Evolutionary conservation across 2,329 filamentous ascomycete genomes (phyloP).

Genomic region (Penicillium janthinellum): DNA sequence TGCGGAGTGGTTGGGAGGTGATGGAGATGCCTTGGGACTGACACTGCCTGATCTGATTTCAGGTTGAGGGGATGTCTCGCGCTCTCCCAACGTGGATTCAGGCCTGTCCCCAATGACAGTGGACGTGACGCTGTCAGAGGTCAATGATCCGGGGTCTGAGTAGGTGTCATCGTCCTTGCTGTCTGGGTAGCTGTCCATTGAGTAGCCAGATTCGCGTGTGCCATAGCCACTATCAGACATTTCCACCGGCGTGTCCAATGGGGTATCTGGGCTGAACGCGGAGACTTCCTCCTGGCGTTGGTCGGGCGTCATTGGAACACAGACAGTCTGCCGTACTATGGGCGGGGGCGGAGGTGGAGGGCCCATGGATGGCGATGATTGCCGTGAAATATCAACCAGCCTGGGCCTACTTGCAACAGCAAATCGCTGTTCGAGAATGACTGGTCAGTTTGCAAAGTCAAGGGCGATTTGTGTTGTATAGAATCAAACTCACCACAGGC

Average conservation of each 20-base stretch:
- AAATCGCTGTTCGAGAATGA: constrained; percentile 27
- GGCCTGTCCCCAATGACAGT: constrained; percentile 29
- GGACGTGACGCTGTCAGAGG: constrained; percentile 30
- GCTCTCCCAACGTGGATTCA: constrained; percentile 20
- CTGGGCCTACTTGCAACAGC: constrained; percentile 42
- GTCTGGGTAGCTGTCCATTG: constrained; percentile 26
- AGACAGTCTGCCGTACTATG: constrained; percentile 25
- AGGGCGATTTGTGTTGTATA: not conserved
- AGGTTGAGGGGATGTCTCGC: constrained; percentile 23
- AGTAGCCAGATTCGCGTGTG: constrained; percentile 33
- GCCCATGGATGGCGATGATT: constrained; percentile 30
- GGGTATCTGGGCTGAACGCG: constrained; percentile 44
- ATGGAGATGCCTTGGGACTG: constrained; percentile 21
- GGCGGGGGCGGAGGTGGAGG: constrained; percentile 17
- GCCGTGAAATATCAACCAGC: constrained; percentile 42
- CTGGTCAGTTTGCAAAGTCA: not conserved
- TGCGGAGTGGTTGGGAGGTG: constrained; percentile 19
- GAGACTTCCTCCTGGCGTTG: constrained; percentile 40
- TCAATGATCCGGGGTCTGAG: constrained; percentile 31
- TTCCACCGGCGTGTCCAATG: constrained; percentile 39
- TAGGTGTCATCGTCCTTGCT: constrained; percentile 33
- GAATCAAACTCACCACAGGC: constrained; percentile 27
- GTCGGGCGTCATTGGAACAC: constrained; percentile 39
- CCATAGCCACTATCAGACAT: constrained; percentile 40
- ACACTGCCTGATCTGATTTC: constrained; percentile 27